A percentile compares a stretch with the other conserved stretches of the same genome.
Conservation (phyloP, 306 rosid species). For the Glycyrrhiza uralensis region DNA sequence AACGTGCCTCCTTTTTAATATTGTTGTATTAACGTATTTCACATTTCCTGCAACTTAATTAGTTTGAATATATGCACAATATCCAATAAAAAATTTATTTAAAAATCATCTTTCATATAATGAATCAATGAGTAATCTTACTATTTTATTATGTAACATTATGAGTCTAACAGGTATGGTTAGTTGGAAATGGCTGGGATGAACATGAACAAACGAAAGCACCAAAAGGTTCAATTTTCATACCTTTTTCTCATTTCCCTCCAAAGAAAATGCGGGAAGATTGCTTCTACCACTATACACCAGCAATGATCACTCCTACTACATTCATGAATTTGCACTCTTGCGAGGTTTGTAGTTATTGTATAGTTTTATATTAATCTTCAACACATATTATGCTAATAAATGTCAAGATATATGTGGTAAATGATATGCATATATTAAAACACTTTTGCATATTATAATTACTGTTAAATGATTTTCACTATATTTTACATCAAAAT, state of each 20-base stretch:
- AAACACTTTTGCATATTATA: too few species aligned
- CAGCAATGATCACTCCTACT: conserved; percentile 50
- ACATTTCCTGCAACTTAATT: too few species aligned
- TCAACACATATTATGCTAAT: too few species aligned
- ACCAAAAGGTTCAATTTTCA: conserved; percentile 50
- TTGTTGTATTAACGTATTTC: too few species aligned
- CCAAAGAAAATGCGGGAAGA: conserved; percentile 49
- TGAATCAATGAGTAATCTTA: background rate
- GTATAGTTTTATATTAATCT: too few species aligned
- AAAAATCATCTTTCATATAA: background rate
- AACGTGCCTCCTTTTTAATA: too few species aligned
- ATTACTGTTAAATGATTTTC: too few species aligned
- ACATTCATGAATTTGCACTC: conserved; percentile 44
- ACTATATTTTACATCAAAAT: too few species aligned
- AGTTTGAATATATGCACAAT: background rate
- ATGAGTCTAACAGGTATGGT: conserved; percentile 40
- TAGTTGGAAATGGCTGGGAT: conserved; percentile 55
- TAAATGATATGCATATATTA: too few species aligned
- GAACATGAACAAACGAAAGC: conserved; percentile 53
- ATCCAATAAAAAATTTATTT: background rate
- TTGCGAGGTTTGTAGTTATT: conserved; percentile 52
- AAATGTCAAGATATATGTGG: too few species aligned
- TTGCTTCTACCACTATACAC: conserved; percentile 55
- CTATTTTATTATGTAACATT: too few species aligned
- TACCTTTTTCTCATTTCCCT: conserved; percentile 63